Evolutionary conservation across 352 stramenopile species (phyloP).

Genomic region (Globisporangium emineosum): DNA sequence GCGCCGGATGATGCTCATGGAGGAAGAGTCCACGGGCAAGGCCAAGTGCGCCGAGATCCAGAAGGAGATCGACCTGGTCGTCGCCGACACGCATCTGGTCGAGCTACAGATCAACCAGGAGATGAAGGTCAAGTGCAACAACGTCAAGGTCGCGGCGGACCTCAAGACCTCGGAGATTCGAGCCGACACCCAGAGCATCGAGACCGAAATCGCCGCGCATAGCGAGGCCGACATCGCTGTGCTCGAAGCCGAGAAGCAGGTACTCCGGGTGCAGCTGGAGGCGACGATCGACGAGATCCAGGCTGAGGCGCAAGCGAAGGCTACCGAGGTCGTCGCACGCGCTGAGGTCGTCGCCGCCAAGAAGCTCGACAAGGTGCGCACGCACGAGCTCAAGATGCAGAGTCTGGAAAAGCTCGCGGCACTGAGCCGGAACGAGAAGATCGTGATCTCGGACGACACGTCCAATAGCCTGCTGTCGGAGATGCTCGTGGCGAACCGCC

Average conservation of each 20-base stretch:
- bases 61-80: slow-evolving; percentile 53
- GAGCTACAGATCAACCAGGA: slow-evolving; percentile 56
- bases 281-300: slow-evolving; percentile 22
- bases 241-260: slow-evolving; percentile 36
- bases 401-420: no score
- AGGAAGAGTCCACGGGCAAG: slow-evolving; percentile 62
- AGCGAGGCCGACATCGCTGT: slow-evolving; percentile 47
- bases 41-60: slow-evolving; percentile 53
- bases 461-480: no score
- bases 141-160: slow-evolving; percentile 32
- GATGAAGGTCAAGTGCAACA: slow-evolving; percentile 42
- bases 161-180: slow-evolving; percentile 46
- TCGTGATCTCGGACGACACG: no score
- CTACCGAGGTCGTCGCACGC: slow-evolving; percentile 39
- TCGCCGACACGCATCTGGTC: slow-evolving; percentile 45
- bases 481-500: slow-evolving; percentile 30
- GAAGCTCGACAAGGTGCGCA: slow-evolving; percentile 41
- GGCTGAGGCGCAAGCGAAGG: slow-evolving; percentile 35
- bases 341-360: slow-evolving; percentile 34
- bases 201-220: slow-evolving; percentile 31
- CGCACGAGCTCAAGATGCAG: slow-evolving; percentile 9
- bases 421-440: no score
- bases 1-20: slow-evolving; percentile 45
- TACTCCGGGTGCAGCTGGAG: slow-evolving; percentile 30
- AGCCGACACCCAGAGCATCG: slow-evolving; percentile 45